Base-by-base conservation (phyloP, 2,329 filamentous ascomycete species). In the Cytospora piceae region DNA sequence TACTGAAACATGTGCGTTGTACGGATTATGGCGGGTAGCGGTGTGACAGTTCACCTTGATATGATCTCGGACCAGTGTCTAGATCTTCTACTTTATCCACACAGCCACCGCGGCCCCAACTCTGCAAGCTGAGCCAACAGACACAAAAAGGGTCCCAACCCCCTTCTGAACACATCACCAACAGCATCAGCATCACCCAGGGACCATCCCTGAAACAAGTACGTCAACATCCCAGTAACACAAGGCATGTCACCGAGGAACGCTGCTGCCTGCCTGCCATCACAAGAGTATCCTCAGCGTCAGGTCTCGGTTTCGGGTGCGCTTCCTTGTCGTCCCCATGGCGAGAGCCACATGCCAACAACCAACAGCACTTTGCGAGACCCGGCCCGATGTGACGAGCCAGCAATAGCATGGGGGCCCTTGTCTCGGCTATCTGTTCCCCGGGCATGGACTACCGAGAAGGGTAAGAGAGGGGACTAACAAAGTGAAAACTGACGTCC, bases 131-230 rank as follows among this genome's bases (percentile, higher is more conserved):
- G 27, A 57, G 37, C 53, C 60, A 57, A 63, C 60, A 49, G 60
- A 17, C 24, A 31, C 60, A 46, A 29, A 31, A 31, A 17, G 22
- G 17, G 22, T 15, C 37, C 46, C 15, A 1, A 42, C 49, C 49
- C 56, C 20, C 12, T 55, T 51, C 52, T 39, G 51, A 39, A 6
- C 31, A 51, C 53, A 56, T 57, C 37, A 63, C 39, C 61, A 62
- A 62, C 60, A 62, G 39, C 60, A n/a, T 42, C 29, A 51, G 27
- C 37, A 37, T 62, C 52, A 15, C 39, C 46, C n/a, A 24, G 34
- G 32, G 17, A 53, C n/a, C 15, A 12, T 17, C 59, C 52, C n/a
- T 37, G 37, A 56, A 20, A 29, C 29, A 29, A 4, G 12, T 54
- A 54, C 17, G 24, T 34, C 46, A 22, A 56, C 60, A 27, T 20